A percentile compares a stretch with the other conserved stretches of the same genome.
These are phyloP conservation scores for Hippophae rhamnoides DNA, from an alignment of 306 rosid genomes.

Conservation along the genomic window DNA sequence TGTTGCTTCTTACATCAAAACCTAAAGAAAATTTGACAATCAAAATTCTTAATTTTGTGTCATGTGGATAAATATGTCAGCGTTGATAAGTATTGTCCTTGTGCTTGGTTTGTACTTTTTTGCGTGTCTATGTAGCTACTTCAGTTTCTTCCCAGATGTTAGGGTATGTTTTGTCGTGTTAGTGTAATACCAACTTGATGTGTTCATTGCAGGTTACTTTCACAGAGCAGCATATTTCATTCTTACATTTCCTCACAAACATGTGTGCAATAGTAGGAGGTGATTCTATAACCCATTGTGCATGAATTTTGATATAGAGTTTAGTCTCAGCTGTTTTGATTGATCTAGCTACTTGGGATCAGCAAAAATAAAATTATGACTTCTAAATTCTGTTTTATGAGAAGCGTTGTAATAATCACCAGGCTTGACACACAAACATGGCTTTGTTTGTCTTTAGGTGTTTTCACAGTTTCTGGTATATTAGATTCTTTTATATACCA, in stretches of 20 bases:
- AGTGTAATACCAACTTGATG: conserved; percentile 6
- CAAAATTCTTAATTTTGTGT: no score
- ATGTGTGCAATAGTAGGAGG: conserved; percentile 99
- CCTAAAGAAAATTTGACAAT: no score
- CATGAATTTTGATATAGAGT: no score
- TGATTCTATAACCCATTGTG: conserved; percentile 10
- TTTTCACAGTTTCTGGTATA: conserved; percentile 92
- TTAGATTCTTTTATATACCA: conserved; percentile 93
- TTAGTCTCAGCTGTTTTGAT: no score
- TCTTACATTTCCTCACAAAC: conserved; percentile 90
- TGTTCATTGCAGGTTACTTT: conserved; percentile 68
- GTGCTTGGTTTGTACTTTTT: not conserved
- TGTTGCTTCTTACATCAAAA: no score
- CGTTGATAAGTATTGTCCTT: no score
- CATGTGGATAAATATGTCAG: no score
- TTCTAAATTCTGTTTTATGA: not conserved
- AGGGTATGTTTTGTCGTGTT: not conserved
- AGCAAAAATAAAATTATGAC: not conserved
- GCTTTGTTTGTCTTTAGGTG: conserved; percentile 35
- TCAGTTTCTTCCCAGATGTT: not conserved
- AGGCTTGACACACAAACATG: conserved; percentile 13
- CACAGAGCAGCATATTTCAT: conserved; percentile 71
- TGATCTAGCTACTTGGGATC: not conserved
- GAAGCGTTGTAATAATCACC: not conserved
- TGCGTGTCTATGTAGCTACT: no score